These are phyloP conservation scores for Verticillium dahliae DNA, from an alignment of 2,329 filamentous ascomycete genomes.

Conservation along the genomic window DNA sequence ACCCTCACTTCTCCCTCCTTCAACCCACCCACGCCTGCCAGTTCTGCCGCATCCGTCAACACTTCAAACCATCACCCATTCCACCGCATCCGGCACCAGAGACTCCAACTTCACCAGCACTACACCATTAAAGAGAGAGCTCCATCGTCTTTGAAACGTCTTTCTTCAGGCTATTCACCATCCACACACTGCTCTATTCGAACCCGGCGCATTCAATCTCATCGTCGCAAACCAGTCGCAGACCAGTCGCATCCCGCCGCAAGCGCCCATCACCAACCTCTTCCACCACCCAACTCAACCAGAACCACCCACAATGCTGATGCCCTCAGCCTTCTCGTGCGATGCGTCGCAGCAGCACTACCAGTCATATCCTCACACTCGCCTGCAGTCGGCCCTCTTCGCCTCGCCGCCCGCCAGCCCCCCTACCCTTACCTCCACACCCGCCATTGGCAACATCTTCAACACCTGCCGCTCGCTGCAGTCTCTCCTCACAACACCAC, in stretches of 20 bases:
- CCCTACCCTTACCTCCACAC: slow-evolving; percentile 36
- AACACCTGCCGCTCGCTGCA: slow-evolving; percentile 56
- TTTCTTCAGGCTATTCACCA: neutral
- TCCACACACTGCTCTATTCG: neutral
- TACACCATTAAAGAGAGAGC: neutral
- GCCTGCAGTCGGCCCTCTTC: slow-evolving; percentile 42
- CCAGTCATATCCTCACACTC: slow-evolving; percentile 23
- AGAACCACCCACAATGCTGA: slow-evolving; percentile 38
- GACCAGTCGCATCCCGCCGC: neutral
- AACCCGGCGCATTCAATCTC: neutral
- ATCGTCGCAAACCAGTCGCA: neutral
- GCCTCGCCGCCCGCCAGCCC: slow-evolving; percentile 55
- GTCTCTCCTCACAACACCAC: slow-evolving; percentile 44
- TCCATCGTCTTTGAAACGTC: neutral
- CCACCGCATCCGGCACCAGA: neutral
- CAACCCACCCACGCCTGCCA: neutral
- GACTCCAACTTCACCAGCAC: neutral
- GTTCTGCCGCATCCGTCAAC: neutral
- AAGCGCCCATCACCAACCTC: neutral
- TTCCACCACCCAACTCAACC: neutral
- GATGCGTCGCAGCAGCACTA: slow-evolving; percentile 39
- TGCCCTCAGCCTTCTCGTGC: slow-evolving; percentile 53
- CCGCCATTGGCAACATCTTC: slow-evolving; percentile 48
- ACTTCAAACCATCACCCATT: neutral
- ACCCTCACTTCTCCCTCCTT: neutral